phyloP scores from a whole-genome alignment of 208 protist species.

The Porcisia hertigi region DNA sequence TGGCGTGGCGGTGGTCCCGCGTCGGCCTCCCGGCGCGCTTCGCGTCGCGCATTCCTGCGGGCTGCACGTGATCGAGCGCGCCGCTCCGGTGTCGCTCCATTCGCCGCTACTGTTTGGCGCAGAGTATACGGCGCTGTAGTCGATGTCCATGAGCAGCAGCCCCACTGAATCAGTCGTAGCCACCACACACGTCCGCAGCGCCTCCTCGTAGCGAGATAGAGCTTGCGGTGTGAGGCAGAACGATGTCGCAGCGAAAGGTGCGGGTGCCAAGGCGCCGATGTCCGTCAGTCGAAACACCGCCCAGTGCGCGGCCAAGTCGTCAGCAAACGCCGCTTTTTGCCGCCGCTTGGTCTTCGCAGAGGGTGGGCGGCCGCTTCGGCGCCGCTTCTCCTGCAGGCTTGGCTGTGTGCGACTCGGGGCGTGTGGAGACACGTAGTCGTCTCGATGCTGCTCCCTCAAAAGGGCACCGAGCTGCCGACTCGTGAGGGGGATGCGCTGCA shows the following conservation, averaged over 20 bases:
- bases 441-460: slow-evolving; percentile 32
- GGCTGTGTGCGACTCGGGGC: not conserved
- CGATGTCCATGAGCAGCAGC: slow-evolving; percentile 53
- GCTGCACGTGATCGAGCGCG: not conserved
- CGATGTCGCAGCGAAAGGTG: not conserved
- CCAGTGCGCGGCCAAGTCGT: slow-evolving; percentile 25
- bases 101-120: not conserved
- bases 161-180: slow-evolving; percentile 44
- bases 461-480: slow-evolving; percentile 19
- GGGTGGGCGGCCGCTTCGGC: not conserved
- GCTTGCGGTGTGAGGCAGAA: not conserved
- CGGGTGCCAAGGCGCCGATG: not conserved
- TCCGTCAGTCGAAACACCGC: slow-evolving; percentile 24
- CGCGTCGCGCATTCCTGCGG: not conserved
- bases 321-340: not conserved
- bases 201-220: slow-evolving; percentile 25
- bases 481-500: slow-evolving; percentile 27
- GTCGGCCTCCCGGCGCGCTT: not conserved
- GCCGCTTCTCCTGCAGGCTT: not conserved
- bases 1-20: not conserved
- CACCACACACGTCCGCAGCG: slow-evolving; percentile 52
- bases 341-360: slow-evolving; percentile 3
- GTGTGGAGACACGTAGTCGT: slow-evolving; percentile 34
- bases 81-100: not conserved
- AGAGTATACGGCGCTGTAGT: slow-evolving; percentile 47